Conservation (phyloP, 148 eudicot genomes). For the Rhododendron mucronatum region DNA sequence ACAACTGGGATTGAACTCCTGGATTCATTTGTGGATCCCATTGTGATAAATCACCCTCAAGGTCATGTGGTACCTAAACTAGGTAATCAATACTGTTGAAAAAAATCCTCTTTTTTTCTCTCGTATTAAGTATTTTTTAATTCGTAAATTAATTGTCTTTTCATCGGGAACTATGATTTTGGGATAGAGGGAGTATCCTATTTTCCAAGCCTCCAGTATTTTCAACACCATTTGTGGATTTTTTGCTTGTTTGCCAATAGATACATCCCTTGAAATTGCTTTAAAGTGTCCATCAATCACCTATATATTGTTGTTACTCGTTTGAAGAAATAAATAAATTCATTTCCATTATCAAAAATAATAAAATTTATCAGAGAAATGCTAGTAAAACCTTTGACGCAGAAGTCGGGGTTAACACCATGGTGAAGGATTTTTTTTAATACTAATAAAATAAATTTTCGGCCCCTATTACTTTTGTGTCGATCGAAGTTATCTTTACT, state of each 20-base stretch:
- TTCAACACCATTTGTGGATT: not conserved
- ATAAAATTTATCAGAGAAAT: no score
- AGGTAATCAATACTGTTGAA: not conserved
- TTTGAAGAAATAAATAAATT: no score
- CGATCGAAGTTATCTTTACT: no score
- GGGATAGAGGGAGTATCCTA: not conserved
- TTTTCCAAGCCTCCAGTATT: not conserved
- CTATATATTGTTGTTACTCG: not conserved
- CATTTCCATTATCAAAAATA: not conserved
- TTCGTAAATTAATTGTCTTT: no score
- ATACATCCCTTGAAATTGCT: not conserved
- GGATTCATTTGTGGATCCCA: conserved; percentile 19
- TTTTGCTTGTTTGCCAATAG: not conserved
- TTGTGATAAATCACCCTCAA: conserved; percentile 21
- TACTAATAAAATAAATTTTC: no score
- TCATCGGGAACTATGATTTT: no score
- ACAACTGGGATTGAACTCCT: conserved; percentile 13
- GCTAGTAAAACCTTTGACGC: not conserved
- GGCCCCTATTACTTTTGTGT: not conserved
- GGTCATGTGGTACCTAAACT: conserved; percentile 25
- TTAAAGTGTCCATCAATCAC: not conserved
- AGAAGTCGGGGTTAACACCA: not conserved
- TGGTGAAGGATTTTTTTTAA: not conserved
- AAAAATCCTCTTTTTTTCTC: not conserved
- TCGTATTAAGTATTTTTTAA: not conserved